Conservation (phyloP, 2,329 filamentous ascomycete genomes). For the Botrytis aclada region DNA sequence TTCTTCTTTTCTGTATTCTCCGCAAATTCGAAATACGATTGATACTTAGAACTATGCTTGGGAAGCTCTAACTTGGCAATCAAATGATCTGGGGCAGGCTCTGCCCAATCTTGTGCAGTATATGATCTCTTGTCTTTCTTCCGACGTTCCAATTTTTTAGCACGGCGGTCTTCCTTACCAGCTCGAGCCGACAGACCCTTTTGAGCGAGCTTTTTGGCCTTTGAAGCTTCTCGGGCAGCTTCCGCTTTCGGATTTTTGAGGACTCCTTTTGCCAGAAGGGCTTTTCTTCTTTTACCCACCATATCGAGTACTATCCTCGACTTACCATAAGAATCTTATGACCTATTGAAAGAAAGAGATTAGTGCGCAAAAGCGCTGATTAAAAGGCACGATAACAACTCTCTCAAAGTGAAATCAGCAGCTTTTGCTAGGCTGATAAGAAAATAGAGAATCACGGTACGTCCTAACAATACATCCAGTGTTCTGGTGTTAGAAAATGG, state of each 20-base stretch:
- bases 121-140: constrained; percentile 32
- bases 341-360: constrained; percentile 19
- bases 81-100: constrained; percentile 34
- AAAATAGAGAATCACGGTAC: constrained; percentile 14
- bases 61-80: constrained; percentile 36
- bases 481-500: background rate
- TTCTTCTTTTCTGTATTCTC: constrained; percentile 63
- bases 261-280: constrained; percentile 2
- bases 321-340: constrained; percentile 5
- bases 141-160: constrained; percentile 32
- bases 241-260: background rate
- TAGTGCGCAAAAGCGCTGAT: constrained; percentile 23
- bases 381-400: constrained; percentile 9
- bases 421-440: constrained; percentile 9
- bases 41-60: constrained; percentile 49
- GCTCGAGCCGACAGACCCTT: constrained; percentile 14
- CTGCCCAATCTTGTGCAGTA: constrained; percentile 34
- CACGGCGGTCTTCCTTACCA: constrained; percentile 30
- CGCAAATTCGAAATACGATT: constrained; percentile 61
- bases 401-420: constrained; percentile 15
- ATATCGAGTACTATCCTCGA: constrained; percentile 14
- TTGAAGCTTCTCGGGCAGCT: background rate
- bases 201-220: background rate
- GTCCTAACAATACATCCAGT: background rate
- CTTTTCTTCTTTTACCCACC: constrained; percentile 15